Base-by-base conservation (phyloP, 2,329 filamentous ascomycete genomes). In the Pyrenochaeta sp. region DNA sequence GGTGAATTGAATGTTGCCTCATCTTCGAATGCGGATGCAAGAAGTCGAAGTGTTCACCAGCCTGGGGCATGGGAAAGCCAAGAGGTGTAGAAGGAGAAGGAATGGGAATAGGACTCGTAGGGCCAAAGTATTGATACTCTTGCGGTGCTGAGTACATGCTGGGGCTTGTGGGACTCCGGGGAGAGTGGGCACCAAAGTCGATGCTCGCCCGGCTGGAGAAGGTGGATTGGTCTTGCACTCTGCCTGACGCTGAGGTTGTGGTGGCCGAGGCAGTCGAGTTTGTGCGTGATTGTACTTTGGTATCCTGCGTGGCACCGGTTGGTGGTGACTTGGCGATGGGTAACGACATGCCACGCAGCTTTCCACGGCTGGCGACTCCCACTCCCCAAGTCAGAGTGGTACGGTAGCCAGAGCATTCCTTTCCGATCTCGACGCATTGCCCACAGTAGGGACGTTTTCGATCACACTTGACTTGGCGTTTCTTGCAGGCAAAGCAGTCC, bases 361-460 rank as follows among this genome's bases (percentile, higher is more conserved):
- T 97, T 67, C 93, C 93, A 64, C 93, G 86, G 74, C 92, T 96
- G 43, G 93, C 93, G 46, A 97, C 93, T 37, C 93, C 93, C 34
- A 96, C 90, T 28, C 91, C 91, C 93, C 93, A 97, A 32, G 93
- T 97, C 73, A 97, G 80, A 60, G 93, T 92, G 11, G 93, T 97
- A 76, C 95, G 95, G 79, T 97, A 97, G 47, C 93, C 93, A 19
- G 90, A 91, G 76, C 93, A 97, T 67, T 96, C 91, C 69, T 90
- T 91, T 55, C 91, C 92, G 54, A 90, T 81, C 60, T 96, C 90
- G 52, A 97, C 82, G 72, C 93, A 99, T 74, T 91, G 92, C 30
- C 91, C 91, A 76, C 94, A 97, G 74, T 96, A 97, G 7, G 93
- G 93, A 62, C 93, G 83, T 67, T 90, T 85, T 60, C 93, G 86